phyloP scores from a whole-genome alignment of 176 grass and related monocot species.

The Ampelocalamus luodianensis region DNA sequence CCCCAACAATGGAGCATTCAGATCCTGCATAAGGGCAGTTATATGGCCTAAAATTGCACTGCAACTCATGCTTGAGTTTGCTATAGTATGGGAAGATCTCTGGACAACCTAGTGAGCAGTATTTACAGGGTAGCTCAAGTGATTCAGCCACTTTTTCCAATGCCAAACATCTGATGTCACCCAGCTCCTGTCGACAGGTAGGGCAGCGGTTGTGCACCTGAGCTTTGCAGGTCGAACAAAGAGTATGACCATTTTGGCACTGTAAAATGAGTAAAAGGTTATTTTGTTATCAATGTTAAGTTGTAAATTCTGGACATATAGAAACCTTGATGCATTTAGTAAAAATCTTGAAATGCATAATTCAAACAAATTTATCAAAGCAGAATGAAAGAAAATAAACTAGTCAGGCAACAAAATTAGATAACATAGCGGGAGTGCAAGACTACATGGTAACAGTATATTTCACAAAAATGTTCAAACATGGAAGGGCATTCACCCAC shows the following conservation, averaged over 20 bases:
- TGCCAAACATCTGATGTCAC: constrained; percentile 45
- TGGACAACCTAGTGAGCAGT: constrained; percentile 42
- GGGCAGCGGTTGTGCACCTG: constrained; percentile 48
- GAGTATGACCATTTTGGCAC: constrained; percentile 50
- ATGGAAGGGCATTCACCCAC: neutral
- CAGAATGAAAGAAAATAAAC: constrained; percentile 1
- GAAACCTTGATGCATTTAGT: neutral
- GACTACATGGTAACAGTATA: neutral
- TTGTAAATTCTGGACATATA: neutral
- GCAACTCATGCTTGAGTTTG: constrained; percentile 51
- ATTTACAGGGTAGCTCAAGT: constrained; percentile 43
- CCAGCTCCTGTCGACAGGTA: constrained; percentile 46
- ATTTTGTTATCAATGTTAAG: neutral
- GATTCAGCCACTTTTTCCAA: constrained; percentile 50
- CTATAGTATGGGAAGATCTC: constrained; percentile 53
- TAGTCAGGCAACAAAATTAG: neutral
- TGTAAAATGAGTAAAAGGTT: constrained; percentile 11
- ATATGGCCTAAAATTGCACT: constrained; percentile 50
- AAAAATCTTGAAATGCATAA: constrained; percentile 10
- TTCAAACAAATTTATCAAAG: neutral
- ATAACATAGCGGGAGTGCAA: neutral
- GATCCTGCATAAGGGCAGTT: constrained; percentile 43
- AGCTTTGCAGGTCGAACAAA: constrained; percentile 50
- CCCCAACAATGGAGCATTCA: constrained; percentile 34
- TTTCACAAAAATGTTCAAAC: constrained; percentile 14